Evolutionary conservation across 1,284 basidiomycete genomes (phyloP).

Genomic region (Dichomitus squalens): DNA sequence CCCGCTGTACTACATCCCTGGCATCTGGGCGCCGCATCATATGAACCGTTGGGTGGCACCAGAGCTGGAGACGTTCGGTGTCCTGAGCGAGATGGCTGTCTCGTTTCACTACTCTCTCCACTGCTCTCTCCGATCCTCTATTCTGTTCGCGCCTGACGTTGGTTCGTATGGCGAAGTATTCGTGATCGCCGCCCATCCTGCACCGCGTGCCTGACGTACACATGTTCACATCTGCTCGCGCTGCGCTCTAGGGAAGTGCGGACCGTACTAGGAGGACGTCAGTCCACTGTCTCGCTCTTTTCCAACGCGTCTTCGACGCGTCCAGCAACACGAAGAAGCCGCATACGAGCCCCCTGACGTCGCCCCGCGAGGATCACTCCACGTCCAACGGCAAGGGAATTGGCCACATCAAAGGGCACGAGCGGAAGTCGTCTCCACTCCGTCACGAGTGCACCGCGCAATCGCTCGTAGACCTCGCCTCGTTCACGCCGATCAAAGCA

Average conservation of each 20-base stretch:
- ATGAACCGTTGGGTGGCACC: too few relatives aligned
- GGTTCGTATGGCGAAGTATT: conserved; percentile 60
- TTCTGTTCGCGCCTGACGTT: conserved; percentile 52
- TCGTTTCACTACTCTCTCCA: conserved; percentile 27
- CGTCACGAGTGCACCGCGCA: conserved; percentile 5
- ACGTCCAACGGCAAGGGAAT: conserved; percentile 13
- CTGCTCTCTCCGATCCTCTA: conserved; percentile 25
- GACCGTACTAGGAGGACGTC: conserved; percentile 79
- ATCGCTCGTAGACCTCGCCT: conserved; percentile 38
- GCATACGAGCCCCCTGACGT: conserved; percentile 50
- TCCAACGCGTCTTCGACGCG: conserved; percentile 63
- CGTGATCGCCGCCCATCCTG: conserved; percentile 64
- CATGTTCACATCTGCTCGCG: conserved; percentile 76
- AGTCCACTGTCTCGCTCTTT: conserved; percentile 68
- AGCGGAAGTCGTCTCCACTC: conserved; percentile 15
- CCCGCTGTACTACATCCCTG: too few relatives aligned
- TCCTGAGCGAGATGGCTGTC: too few relatives aligned
- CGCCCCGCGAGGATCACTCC: conserved; percentile 24
- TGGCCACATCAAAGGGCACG: conserved; percentile 4
- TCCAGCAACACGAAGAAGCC: conserved; percentile 57
- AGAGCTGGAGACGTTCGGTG: too few relatives aligned
- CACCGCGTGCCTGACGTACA: conserved; percentile 67
- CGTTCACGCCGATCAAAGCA: conserved; percentile 75
- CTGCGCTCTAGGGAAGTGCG: conserved; percentile 58
- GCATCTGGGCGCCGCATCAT: too few relatives aligned